Base-by-base conservation (phyloP, 2,329 filamentous ascomycete genomes). In the Alternaria arborescens region DNA sequence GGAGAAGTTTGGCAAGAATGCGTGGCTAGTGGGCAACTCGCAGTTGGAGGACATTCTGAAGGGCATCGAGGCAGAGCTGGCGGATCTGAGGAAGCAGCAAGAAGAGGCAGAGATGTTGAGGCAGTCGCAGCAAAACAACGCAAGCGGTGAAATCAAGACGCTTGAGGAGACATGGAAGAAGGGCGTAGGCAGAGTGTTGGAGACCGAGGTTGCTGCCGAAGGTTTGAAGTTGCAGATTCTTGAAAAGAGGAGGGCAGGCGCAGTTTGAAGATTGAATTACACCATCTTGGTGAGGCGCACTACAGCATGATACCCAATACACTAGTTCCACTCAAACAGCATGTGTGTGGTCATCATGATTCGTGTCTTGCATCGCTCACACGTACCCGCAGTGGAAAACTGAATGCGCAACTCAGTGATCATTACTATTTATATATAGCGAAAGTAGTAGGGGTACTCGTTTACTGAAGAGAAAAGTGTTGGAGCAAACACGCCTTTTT, bases 21-120 rank as follows among this genome's bases (percentile, higher is more conserved):
- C 92, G 10, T 98, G 95, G 94, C 84, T 99, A 56, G 86, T 97
- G 8, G 88, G 88, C 6, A 99, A 99, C 78, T 87, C 89, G 70
- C 88, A 91, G 68, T 79, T 93, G 20, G 94, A 97, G 80, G 87
- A 87, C 43, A 86, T 92, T 42, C 79, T 96, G 52, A 84, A 85
- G 52, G 78, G 78, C 12, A 73, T 96, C 26, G 94, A 98, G 83
- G 83, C 83, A 44, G 93, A 97, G 71, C 83, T 98, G 51, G 89
- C 88, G 14, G 84, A 83, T 40, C 81, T 86, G 20, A 89, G 89
- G 77, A 83, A 85, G 60, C 88, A 91, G 66, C 86, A 93, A 48
- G 93, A 97, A 75, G 76, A 86, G 38, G 83, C 95, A 10, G 93
- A 94, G 67, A 82, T 89, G 60, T 83, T 87, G 71, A 85, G 95